Evolutionary conservation across 1,284 basidiomycete genomes (phyloP).

Genomic region (Thecaphora thlaspeos): DNA sequence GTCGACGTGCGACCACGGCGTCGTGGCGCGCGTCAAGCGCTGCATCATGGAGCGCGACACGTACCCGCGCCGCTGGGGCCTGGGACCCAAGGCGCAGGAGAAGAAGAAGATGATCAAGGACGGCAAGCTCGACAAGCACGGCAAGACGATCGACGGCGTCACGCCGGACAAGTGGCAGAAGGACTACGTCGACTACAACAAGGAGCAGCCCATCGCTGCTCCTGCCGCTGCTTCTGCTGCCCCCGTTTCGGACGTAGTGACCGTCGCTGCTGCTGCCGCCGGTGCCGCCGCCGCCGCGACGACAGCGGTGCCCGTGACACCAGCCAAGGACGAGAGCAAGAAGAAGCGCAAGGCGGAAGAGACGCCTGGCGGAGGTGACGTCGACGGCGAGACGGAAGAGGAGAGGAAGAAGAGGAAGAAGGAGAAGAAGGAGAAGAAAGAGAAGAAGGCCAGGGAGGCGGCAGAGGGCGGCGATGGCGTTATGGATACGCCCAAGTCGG

Average conservation of each 20-base stretch:
- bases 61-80: constrained; percentile 95
- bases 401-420: constrained; percentile 56
- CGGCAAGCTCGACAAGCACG: constrained; percentile 93
- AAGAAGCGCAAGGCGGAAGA: constrained; percentile 60
- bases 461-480: constrained; percentile 2
- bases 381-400: constrained; percentile 51
- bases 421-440: constrained; percentile 57
- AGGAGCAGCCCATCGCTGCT: constrained; percentile 56
- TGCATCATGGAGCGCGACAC: constrained; percentile 99
- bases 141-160: constrained; percentile 83
- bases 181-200: constrained; percentile 86
- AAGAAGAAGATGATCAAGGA: constrained; percentile 83
- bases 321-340: constrained; percentile 34
- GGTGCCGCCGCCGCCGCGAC: constrained; percentile 13
- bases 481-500: constrained; percentile 40
- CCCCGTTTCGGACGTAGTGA: constrained; percentile 17
- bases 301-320: constrained; percentile 23
- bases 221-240: constrained; percentile 32
- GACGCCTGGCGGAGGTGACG: constrained; percentile 29
- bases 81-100: constrained; percentile 91
- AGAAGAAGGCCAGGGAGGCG: constrained; percentile 39
- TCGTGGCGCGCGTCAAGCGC: constrained; percentile 98
- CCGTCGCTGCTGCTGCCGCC: constrained; percentile 10
- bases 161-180: constrained; percentile 89
- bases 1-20: constrained; percentile 96